Conservation (phyloP, 768 basidiomycete genomes). For the Boletus eberwhitei region DNA sequence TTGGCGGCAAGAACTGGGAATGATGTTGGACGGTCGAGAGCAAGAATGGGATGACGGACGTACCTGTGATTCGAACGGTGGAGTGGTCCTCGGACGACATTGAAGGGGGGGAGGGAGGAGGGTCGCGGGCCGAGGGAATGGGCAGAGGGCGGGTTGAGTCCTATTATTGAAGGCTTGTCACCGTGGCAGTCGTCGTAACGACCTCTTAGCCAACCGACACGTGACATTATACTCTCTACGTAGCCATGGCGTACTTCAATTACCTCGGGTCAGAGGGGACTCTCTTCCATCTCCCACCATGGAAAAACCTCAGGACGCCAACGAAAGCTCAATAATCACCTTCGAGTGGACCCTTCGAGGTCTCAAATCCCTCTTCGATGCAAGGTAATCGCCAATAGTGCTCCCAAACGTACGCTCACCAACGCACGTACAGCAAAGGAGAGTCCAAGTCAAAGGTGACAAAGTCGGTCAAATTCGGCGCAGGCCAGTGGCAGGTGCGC, state of each 20-base stretch:
- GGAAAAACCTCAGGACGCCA: slow-evolving; percentile 36
- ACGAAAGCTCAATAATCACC: slow-evolving; percentile 54
- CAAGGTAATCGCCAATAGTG: slow-evolving; percentile 38
- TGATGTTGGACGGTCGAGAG: background rate
- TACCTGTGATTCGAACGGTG: slow-evolving; percentile 29
- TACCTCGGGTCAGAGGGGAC: no score
- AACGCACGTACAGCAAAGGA: slow-evolving; percentile 47
- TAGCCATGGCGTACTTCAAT: no score
- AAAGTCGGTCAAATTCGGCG: slow-evolving; percentile 73
- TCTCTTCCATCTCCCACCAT: slow-evolving; percentile 1
- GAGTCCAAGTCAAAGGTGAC: slow-evolving; percentile 74
- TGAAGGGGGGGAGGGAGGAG: background rate
- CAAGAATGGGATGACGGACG: background rate
- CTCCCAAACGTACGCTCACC: background rate
- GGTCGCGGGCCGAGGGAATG: background rate
- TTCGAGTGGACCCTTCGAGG: slow-evolving; percentile 80
- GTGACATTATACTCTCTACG: no score
- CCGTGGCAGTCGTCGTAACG: slow-evolving; percentile 2
- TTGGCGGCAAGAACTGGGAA: slow-evolving; percentile 72
- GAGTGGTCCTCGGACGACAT: slow-evolving; percentile 21
- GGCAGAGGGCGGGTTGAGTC: background rate
- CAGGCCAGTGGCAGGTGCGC: slow-evolving; percentile 69
- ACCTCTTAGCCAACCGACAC: no score
- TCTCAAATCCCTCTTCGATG: slow-evolving; percentile 71
- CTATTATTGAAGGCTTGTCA: background rate